Evolutionary conservation across 2,329 filamentous ascomycete species (phyloP).

Genomic region (Alternaria alternata): DNA sequence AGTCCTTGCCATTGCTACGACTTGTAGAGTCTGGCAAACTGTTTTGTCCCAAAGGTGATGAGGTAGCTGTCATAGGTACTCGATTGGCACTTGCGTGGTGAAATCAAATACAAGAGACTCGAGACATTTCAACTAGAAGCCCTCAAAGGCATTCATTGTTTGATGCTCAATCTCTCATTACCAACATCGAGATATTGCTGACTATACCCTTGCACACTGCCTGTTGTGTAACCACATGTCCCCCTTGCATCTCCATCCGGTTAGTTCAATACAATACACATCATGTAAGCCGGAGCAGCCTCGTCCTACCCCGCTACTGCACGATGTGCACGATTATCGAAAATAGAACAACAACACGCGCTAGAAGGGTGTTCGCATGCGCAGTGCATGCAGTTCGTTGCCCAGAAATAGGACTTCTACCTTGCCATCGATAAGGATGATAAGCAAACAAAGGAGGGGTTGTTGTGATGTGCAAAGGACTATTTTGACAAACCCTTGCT

Average conservation of each 20-base stretch:
- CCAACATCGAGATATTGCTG: not conserved
- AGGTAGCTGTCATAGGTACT: not conserved
- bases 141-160: rapidly evolving
- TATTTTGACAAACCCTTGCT: not conserved
- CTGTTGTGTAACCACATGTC: not conserved
- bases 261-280: conserved; percentile 10
- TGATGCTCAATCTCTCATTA: rapidly evolving
- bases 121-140: too few species aligned
- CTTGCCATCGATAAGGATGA: not conserved
- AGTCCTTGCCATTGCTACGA: too few species aligned
- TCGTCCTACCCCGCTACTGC: not conserved
- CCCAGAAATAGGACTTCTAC: not conserved
- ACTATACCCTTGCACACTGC: not conserved
- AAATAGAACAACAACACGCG: conserved; percentile 1
- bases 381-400: conserved; percentile 18
- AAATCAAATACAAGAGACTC: rapidly evolving
- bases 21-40: too few species aligned
- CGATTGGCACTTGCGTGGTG: too few species aligned
- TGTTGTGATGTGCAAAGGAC: not conserved
- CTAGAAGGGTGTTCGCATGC: conserved; percentile 21
- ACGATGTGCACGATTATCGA: not conserved
- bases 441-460: not conserved
- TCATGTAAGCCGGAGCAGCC: conserved; percentile 6
- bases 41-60: too few species aligned
- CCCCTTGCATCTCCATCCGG: not conserved